phyloP scores from a whole-genome alignment of 176 grass and related monocot genomes.

The Thalia dealbata region DNA sequence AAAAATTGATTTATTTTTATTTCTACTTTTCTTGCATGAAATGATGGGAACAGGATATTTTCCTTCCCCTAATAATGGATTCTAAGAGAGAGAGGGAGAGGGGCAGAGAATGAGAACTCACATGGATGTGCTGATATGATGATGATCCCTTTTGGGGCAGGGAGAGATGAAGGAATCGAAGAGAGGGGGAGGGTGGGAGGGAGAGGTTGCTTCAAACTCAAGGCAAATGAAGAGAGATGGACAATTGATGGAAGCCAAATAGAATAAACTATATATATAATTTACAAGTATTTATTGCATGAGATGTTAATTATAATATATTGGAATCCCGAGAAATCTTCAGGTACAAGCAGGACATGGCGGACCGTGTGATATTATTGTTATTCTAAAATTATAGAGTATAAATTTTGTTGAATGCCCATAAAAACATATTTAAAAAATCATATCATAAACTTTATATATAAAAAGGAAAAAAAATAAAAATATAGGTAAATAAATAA shows the following conservation, averaged over 20 bases:
- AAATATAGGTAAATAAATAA: no score
- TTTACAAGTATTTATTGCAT: no score
- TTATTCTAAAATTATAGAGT: no score
- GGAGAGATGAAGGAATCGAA: not conserved
- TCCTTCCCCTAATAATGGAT: not conserved
- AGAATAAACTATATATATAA: not conserved
- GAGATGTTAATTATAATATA: not conserved
- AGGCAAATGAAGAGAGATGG: not conserved
- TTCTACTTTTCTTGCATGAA: conserved; percentile 2
- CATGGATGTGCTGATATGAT: conserved; percentile 1
- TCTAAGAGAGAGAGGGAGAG: not conserved
- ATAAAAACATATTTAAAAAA: no score
- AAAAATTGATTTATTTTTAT: no score
- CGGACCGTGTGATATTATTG: not conserved
- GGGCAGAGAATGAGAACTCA: not conserved
- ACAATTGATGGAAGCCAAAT: conserved; percentile 1
- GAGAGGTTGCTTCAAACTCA: not conserved
- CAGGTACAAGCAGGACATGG: not conserved
- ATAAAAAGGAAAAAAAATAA: no score
- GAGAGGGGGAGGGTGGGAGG: not conserved
- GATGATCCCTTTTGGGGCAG: not conserved
- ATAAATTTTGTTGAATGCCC: no score
- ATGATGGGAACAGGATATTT: conserved; percentile 15
- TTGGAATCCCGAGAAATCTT: not conserved
- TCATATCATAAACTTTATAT: no score